A percentile compares a stretch with the other conserved stretches of the same genome.
These are phyloP conservation scores for Cyclostephanos invisitatus DNA, from an alignment of 108 stramenopile genomes.

Conservation along the genomic window DNA sequence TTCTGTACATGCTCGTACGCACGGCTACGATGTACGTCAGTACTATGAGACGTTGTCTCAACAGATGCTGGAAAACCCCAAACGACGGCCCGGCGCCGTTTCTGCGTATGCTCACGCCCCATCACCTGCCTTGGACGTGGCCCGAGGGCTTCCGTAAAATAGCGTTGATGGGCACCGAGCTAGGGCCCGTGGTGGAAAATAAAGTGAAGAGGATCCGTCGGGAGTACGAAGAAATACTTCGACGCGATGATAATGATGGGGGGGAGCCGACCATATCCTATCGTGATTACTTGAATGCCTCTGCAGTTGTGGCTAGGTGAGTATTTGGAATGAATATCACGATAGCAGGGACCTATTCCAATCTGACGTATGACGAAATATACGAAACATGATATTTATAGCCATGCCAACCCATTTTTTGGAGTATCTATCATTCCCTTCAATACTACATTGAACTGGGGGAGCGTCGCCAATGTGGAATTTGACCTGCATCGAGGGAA, in stretches of 20 bases:
- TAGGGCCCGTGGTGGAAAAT: conserved; percentile 22
- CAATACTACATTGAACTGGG: conserved; percentile 33
- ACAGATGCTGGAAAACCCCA: not conserved
- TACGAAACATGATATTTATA: not conserved
- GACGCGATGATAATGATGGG: not conserved
- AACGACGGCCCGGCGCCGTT: conserved; percentile 18
- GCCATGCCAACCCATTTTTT: conserved; percentile 41
- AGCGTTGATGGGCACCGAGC: conserved; percentile 19
- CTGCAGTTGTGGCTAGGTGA: conserved; percentile 11
- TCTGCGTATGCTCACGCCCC: conserved; percentile 27
- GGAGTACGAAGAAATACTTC: conserved; percentile 16
- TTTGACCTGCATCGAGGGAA: conserved; percentile 21
- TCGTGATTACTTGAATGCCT: conserved; percentile 34
- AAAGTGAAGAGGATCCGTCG: conserved; percentile 15
- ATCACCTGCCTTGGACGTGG: conserved; percentile 28
- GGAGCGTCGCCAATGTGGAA: conserved; percentile 19
- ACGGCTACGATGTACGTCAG: too few species aligned
- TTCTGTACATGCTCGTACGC: too few species aligned
- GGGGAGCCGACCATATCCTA: conserved; percentile 3
- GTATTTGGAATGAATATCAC: not conserved
- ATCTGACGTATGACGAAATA: not conserved
- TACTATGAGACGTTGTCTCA: too few species aligned
- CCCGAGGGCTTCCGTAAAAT: conserved; percentile 1
- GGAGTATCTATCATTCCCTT: conserved; percentile 29
- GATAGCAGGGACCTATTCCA: not conserved